Percentiles rank a stretch among this genome's conserved stretches.
Conservation (phyloP, 1,284 basidiomycete genomes). For the Tilletia indica region DNA sequence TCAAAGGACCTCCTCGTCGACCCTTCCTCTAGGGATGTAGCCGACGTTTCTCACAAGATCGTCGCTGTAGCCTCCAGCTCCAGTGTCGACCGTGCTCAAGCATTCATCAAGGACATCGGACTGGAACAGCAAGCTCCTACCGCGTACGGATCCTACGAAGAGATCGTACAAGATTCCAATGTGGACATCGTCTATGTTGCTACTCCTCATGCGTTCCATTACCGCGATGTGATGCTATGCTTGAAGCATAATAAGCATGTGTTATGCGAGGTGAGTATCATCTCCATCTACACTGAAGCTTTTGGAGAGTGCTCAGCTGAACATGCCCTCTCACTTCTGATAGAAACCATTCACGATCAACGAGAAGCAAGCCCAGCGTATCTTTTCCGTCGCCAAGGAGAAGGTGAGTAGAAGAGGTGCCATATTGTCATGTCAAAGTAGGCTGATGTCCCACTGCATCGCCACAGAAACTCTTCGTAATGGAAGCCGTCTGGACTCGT, state of each 20-base stretch:
- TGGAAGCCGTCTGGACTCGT: conserved; percentile 47
- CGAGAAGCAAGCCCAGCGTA: conserved; percentile 61
- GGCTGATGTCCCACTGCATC: conserved; percentile 43
- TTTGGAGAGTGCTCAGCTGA: neutral
- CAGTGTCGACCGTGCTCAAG: conserved; percentile 67
- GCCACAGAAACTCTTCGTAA: conserved; percentile 37
- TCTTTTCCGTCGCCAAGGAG: conserved; percentile 69
- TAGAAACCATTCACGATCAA: conserved; percentile 61
- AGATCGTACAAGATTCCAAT: conserved; percentile 71
- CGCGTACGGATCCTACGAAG: conserved; percentile 74
- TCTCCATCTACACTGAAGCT: no score
- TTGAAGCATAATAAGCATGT: conserved; percentile 80
- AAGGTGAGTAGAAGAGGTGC: conserved; percentile 23
- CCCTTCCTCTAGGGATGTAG: conserved; percentile 62
- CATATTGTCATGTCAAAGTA: conserved; percentile 19
- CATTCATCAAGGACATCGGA: conserved; percentile 65
- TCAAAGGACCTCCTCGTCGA: conserved; percentile 56
- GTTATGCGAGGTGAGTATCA: conserved; percentile 46
- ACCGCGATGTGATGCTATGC: conserved; percentile 72
- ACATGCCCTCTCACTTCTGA: neutral
- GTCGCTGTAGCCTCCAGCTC: conserved; percentile 71
- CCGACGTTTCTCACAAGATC: conserved; percentile 74
- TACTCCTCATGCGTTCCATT: conserved; percentile 83
- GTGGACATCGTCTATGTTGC: conserved; percentile 61
- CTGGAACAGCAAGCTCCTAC: conserved; percentile 62